phyloP scores from a whole-genome alignment of 495 filamentous ascomycete species.

The Usnea hakonensis region DNA sequence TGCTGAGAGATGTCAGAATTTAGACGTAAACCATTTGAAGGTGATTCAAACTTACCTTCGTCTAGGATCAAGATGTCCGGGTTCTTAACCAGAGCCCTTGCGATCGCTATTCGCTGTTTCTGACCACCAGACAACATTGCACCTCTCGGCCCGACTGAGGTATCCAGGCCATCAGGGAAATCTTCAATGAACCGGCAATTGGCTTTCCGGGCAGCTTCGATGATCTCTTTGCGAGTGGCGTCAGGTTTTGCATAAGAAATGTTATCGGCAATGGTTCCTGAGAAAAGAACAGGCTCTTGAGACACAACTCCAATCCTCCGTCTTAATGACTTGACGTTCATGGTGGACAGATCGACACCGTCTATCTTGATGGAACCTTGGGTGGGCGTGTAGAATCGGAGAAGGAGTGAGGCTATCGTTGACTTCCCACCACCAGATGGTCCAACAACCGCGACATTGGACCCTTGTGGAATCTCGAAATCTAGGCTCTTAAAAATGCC shows the following conservation, averaged over 20 bases:
- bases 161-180: conserved; percentile 93
- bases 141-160: conserved; percentile 83
- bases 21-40: neutral
- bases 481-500: conserved; percentile 79
- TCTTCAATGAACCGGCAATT: conserved; percentile 94
- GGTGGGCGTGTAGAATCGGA: conserved; percentile 85
- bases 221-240: conserved; percentile 72
- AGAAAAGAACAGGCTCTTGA: conserved; percentile 94
- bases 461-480: conserved; percentile 87
- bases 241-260: conserved; percentile 85
- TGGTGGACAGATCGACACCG: conserved; percentile 69
- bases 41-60: conserved; percentile 39
- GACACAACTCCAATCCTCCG: conserved; percentile 90
- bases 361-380: conserved; percentile 74
- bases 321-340: conserved; percentile 93
- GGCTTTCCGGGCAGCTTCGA: conserved; percentile 81
- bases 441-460: conserved; percentile 92
- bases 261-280: conserved; percentile 91
- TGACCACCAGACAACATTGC: conserved; percentile 93
- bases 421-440: conserved; percentile 93
- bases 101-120: conserved; percentile 97
- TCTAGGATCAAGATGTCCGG: conserved; percentile 95
- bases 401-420: conserved; percentile 78
- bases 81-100: conserved; percentile 86
- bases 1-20: conserved; percentile 32